A percentile compares a stretch with the other conserved stretches of the same genome.
Evolutionary conservation across 2,329 filamentous ascomycete genomes (phyloP).

Genomic region (Dactylonectria estremocensis): DNA sequence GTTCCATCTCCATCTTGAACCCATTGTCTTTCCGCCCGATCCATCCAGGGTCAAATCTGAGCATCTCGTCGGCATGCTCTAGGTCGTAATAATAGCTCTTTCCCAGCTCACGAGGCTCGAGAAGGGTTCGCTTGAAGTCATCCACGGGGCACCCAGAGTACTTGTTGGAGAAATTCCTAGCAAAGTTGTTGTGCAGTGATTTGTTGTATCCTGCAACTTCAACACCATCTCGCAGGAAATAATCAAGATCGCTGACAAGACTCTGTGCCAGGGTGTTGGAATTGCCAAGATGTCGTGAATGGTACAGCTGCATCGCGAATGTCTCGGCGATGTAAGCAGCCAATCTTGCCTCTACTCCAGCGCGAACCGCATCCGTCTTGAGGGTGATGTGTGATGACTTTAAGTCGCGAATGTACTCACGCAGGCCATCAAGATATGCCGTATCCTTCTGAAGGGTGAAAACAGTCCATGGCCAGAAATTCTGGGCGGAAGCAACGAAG

Average conservation of each 20-base stretch:
- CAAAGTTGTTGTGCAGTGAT: slow-evolving; percentile 88
- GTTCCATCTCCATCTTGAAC: slow-evolving; percentile 85
- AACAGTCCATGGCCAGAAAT: slow-evolving; percentile 96
- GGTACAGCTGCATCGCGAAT: slow-evolving; percentile 91
- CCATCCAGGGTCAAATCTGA: slow-evolving; percentile 87
- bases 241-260: slow-evolving; percentile 82
- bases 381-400: slow-evolving; percentile 66
- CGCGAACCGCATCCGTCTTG: slow-evolving; percentile 69
- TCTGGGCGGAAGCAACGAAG: slow-evolving; percentile 90
- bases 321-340: slow-evolving; percentile 90
- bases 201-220: slow-evolving; percentile 87
- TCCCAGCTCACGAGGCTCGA: slow-evolving; percentile 78
- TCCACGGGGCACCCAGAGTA: slow-evolving; percentile 82
- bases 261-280: slow-evolving; percentile 76
- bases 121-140: slow-evolving; percentile 83
- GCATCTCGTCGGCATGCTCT: slow-evolving; percentile 80
- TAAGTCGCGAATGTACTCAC: slow-evolving; percentile 76
- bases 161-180: slow-evolving; percentile 85
- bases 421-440: slow-evolving; percentile 79
- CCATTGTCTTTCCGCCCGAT: slow-evolving; percentile 77
- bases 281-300: slow-evolving; percentile 83
- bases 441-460: slow-evolving; percentile 82
- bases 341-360: slow-evolving; percentile 77
- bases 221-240: slow-evolving; percentile 84
- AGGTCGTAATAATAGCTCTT: slow-evolving; percentile 88